Percentiles rank a stretch among this genome's conserved stretches.
Conservation (phyloP, 2,329 filamentous ascomycete species). For the Sporothrix protearum region DNA sequence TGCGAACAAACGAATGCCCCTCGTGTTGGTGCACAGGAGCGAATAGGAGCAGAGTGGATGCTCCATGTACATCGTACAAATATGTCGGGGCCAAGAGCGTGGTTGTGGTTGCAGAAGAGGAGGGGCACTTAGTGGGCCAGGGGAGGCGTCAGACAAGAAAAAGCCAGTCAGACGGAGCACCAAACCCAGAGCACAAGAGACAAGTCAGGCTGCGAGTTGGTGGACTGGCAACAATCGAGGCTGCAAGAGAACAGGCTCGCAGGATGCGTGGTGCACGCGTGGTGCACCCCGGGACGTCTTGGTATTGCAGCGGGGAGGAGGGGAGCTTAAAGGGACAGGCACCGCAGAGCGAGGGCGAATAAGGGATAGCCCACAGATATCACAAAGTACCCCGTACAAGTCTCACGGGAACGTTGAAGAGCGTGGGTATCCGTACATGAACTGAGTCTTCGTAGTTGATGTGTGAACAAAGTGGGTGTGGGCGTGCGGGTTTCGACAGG, state of each 20-base stretch:
- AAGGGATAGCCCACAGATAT: background rate
- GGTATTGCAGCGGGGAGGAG: background rate
- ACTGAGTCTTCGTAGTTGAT: background rate
- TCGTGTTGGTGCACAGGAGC: background rate
- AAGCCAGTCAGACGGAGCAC: background rate
- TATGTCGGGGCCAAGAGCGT: background rate
- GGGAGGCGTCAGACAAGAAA: slow-evolving; percentile 10
- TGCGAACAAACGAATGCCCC: slow-evolving; percentile 2
- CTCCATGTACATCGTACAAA: too few species aligned
- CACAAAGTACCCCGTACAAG: too few species aligned
- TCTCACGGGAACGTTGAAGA: too few species aligned
- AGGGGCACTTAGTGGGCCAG: slow-evolving; percentile 8
- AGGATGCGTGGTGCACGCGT: background rate
- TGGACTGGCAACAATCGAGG: background rate
- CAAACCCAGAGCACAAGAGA: background rate
- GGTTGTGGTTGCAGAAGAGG: slow-evolving; percentile 11
- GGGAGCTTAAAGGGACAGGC: background rate
- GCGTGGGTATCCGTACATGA: background rate
- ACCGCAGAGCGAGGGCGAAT: background rate
- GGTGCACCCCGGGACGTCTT: background rate
- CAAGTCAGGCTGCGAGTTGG: background rate
- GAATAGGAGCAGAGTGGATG: slow-evolving; percentile 6
- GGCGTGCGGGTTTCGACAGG: slow-evolving; percentile 4
- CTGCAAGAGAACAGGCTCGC: slow-evolving; percentile 2
- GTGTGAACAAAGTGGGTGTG: background rate